A percentile compares a stretch with the other conserved stretches of the same genome.
Evolutionary conservation across 108 stramenopile genomes (phyloP).

Genomic region (Heterococcus sp.): DNA sequence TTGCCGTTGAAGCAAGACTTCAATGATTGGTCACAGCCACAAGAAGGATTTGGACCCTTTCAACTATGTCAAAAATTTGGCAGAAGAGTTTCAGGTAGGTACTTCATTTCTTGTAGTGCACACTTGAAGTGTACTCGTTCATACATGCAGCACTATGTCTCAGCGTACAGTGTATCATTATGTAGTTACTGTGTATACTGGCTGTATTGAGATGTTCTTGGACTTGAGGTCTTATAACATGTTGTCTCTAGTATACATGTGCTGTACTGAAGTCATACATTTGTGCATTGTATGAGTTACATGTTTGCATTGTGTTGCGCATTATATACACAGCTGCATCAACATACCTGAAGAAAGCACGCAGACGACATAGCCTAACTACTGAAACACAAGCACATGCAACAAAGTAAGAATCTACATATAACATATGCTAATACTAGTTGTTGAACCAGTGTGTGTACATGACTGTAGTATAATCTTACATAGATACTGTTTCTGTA

Average conservation of each 20-base stretch:
- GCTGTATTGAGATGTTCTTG: too few species aligned
- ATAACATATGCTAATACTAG: too few species aligned
- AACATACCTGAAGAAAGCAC: slow-evolving; percentile 53
- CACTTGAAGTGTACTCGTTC: not conserved
- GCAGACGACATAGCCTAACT: slow-evolving; percentile 54
- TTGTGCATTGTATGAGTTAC: too few species aligned
- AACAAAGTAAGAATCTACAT: not conserved
- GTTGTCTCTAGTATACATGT: not conserved
- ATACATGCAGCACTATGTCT: not conserved
- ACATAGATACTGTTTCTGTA: too few species aligned
- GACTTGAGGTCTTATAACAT: too few species aligned
- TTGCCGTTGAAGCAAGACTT: slow-evolving; percentile 54
- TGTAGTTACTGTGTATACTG: not conserved
- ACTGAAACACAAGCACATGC: slow-evolving; percentile 49
- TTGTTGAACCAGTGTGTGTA: too few species aligned
- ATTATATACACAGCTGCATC: slow-evolving; percentile 43
- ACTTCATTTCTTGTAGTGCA: not conserved
- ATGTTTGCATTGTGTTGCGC: not conserved
- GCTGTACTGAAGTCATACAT: not conserved
- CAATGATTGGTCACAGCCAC: slow-evolving; percentile 61
- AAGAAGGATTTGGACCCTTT: slow-evolving; percentile 63
- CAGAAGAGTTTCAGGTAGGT: not conserved
- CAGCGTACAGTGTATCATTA: not conserved
- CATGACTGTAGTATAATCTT: too few species aligned
- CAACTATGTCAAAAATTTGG: slow-evolving; percentile 25